A percentile compares a stretch with the other conserved stretches of the same genome.
phyloP scores from a whole-genome alignment of 345 rosid species.

The Camelina sativa region DNA sequence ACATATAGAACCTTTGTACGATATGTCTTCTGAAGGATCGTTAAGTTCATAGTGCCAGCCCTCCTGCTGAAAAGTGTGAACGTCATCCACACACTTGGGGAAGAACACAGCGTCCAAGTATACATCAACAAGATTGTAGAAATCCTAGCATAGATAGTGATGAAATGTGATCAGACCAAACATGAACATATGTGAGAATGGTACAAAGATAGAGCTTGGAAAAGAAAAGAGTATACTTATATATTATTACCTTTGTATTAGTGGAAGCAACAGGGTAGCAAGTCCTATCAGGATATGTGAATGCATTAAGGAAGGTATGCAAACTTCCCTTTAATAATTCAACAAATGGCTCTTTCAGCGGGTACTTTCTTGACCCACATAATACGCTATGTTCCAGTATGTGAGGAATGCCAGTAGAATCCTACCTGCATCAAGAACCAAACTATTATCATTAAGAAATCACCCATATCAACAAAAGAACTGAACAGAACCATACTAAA shows the following conservation, averaged over 20 bases:
- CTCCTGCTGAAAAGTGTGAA: conserved; percentile 85
- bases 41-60: conserved; percentile 97
- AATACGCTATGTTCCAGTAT: conserved; percentile 88
- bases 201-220: not conserved
- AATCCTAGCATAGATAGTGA: conserved; percentile 62
- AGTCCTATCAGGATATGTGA: conserved; percentile 92
- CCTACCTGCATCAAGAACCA: conserved; percentile 58
- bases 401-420: conserved; percentile 94
- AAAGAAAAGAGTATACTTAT: not conserved
- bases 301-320: conserved; percentile 83
- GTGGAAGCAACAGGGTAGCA: conserved; percentile 95
- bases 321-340: conserved; percentile 86
- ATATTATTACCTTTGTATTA: conserved; percentile 60
- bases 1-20: conserved; percentile 72
- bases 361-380: conserved; percentile 91
- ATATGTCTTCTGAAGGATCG: conserved; percentile 80
- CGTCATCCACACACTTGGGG: conserved; percentile 88
- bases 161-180: conserved; percentile 7
- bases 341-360: conserved; percentile 89
- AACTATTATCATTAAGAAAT: no score
- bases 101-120: conserved; percentile 96
- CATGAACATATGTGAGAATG: not conserved
- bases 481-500: not conserved
- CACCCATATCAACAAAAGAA: no score
- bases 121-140: conserved; percentile 93